phyloP scores from a whole-genome alignment of 805 yeast genomes.

The Cyberlindnera maritima region DNA sequence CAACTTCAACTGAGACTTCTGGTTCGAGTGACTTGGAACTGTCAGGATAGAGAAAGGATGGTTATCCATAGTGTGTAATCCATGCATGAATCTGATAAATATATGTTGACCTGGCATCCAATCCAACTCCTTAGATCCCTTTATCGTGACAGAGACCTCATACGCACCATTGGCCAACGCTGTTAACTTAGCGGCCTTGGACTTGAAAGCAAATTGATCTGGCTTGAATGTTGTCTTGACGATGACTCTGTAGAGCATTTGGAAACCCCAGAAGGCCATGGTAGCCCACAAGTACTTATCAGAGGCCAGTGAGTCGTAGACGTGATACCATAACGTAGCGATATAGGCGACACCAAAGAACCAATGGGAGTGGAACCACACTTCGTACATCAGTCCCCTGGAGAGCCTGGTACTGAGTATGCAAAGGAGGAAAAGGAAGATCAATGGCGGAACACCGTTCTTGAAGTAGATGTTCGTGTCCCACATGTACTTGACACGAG shows the following conservation, averaged over 20 bases:
- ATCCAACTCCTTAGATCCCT: constrained; percentile 28
- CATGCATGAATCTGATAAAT: constrained; percentile 42
- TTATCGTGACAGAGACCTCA: constrained; percentile 32
- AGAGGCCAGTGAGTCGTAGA: constrained; percentile 32
- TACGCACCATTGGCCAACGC: constrained; percentile 30
- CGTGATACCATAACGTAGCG: constrained; percentile 46
- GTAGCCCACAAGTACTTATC: constrained; percentile 48
- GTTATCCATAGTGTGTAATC: constrained; percentile 43
- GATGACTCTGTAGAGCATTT: constrained; percentile 43
- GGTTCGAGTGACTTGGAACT: constrained; percentile 22
- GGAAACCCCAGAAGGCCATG: constrained; percentile 49
- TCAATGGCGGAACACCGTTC: constrained; percentile 49
- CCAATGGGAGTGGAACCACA: constrained; percentile 54
- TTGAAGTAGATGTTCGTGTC: constrained; percentile 24
- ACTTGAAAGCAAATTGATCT: constrained; percentile 36
- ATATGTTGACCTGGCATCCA: constrained; percentile 60
- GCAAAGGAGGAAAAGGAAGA: constrained; percentile 43
- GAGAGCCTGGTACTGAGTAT: constrained; percentile 39
- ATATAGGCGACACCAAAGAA: constrained; percentile 46
- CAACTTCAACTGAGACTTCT: constrained; percentile 35
- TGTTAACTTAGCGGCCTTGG: constrained; percentile 34
- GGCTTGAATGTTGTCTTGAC: constrained; percentile 47
- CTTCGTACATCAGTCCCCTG: constrained; percentile 42
- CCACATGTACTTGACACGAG: constrained; percentile 25
- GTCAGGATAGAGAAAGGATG: constrained; percentile 56